Evolutionary conservation across 2,329 filamentous ascomycete genomes (phyloP), one percentile per base, ranked within the genome.

Genomic region (Penicillium vulpinum): DNA sequence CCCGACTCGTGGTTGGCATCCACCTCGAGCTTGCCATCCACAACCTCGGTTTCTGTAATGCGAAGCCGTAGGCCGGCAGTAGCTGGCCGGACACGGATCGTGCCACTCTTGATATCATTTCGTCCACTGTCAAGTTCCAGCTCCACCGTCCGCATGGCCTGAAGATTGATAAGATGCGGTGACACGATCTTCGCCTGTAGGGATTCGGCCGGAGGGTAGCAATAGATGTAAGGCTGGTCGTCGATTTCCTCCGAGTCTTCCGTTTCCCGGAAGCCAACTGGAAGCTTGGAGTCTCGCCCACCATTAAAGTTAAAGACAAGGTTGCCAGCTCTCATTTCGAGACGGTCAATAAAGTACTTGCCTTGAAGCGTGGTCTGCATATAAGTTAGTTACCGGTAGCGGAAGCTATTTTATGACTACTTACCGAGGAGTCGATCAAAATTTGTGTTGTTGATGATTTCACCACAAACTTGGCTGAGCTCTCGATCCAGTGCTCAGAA

Each of bases 111-210:
- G 41, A 85, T 78, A 2, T 86, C 75, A 68, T 96, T 96, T 83
- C 88, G 89, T 1, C 92, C 92, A 11, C 87, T 86, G 11, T 78
- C 78, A 13, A 96, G 75, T 49, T 86, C 81, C 21, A 99, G 78
- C 57, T 96, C 90, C 0, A 97, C 79, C 0, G 85, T 87, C 56
- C 90, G 90, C 65, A 88, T 87, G 63, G 87, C 87, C 70, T 95
- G 90, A 5, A 99, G 84, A 60, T 93, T 87, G 24, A 95, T 88
- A 43, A 87, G 79, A 59, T 84, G 88, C 0, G 89, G 86, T 0
- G 89, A 81, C 40, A 78, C 80, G 8, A 95, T 77, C 47, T 82
- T 83, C 2, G 89, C 84, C 58, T 91, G 84, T 4, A 97, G 83
- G 0, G 89, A 84, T 44, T 86, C 80, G 1, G 82, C 74, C 16